These are phyloP conservation scores for Candida jianshihensis DNA, from an alignment of 805 yeast genomes.

Conservation along the genomic window DNA sequence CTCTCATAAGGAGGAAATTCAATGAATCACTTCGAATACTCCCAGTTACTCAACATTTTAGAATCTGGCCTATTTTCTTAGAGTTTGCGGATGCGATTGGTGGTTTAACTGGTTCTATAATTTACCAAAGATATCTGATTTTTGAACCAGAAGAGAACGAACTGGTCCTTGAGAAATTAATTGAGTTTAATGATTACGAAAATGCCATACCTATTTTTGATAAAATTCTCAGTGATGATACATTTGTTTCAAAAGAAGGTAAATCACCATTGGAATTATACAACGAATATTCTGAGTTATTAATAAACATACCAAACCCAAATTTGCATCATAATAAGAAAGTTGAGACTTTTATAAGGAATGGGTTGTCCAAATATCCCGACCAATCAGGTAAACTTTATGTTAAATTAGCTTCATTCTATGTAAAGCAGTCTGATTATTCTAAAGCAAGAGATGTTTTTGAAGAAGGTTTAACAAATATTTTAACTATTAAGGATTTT, in stretches of 20 bases:
- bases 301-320: conserved; percentile 19
- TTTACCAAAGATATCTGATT: conserved; percentile 28
- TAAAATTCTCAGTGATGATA: conserved; percentile 26
- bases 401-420: conserved; percentile 41
- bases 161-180: conserved; percentile 25
- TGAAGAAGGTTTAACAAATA: conserved; percentile 39
- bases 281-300: conserved; percentile 36
- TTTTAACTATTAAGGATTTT: conserved; percentile 54
- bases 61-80: conserved; percentile 50
- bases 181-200: conserved; percentile 25
- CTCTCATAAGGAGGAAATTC: conserved; percentile 36
- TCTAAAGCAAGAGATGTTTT: conserved; percentile 36
- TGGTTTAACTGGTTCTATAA: conserved; percentile 25
- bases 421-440: conserved; percentile 31
- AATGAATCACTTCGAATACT: conserved; percentile 42
- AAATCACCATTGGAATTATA: conserved; percentile 43
- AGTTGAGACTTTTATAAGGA: conserved; percentile 30
- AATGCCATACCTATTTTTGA: conserved; percentile 28
- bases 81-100: conserved; percentile 37
- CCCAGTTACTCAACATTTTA: conserved; percentile 46
- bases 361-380: conserved; percentile 39
- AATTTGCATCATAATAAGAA: conserved; percentile 10
- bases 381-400: conserved; percentile 51
- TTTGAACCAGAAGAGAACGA: conserved; percentile 26
- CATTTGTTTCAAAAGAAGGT: conserved; percentile 27